Percentiles rank a stretch among this genome's conserved stretches.
phyloP scores from a whole-genome alignment of 1,139 yeast species.

The Suhomyces anneliseae region DNA sequence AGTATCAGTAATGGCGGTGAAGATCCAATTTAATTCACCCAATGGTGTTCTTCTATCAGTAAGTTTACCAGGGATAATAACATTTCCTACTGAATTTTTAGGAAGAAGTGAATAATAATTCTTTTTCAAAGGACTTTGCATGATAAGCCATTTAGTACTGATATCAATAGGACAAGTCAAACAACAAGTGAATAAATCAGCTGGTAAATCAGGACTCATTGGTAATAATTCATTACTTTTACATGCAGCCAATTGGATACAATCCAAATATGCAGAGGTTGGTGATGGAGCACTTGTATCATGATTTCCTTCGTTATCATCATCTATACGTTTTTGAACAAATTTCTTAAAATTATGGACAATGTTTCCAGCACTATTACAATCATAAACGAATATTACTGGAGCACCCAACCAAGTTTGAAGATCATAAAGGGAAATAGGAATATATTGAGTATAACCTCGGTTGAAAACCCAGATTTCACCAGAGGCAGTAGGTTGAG shows the following conservation, averaged over 20 bases:
- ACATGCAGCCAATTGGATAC: conserved; percentile 94
- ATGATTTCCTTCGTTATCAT: conserved; percentile 74
- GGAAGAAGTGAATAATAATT: conserved; percentile 53
- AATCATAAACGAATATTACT: conserved; percentile 90
- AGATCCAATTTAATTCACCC: conserved; percentile 96
- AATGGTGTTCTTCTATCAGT: conserved; percentile 93
- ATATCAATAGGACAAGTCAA: conserved; percentile 94
- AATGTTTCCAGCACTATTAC: conserved; percentile 93
- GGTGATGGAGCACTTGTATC: conserved; percentile 66
- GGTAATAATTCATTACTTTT: conserved; percentile 82
- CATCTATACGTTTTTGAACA: conserved; percentile 87
- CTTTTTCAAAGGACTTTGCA: conserved; percentile 73
- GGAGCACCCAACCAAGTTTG: conserved; percentile 99
- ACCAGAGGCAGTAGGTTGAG: conserved; percentile 96
- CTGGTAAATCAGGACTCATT: conserved; percentile 93
- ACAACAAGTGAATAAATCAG: conserved; percentile 93
- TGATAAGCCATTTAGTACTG: conserved; percentile 86
- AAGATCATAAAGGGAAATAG: conserved; percentile 86
- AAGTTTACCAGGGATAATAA: conserved; percentile 81
- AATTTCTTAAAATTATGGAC: conserved; percentile 86
- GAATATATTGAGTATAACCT: conserved; percentile 96
- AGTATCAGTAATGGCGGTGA: conserved; percentile 96
- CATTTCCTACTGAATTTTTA: conserved; percentile 56
- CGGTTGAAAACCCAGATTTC: conserved; percentile 98
- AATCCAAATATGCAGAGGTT: conserved; percentile 73